phyloP scores from a whole-genome alignment of 2,329 filamentous ascomycete genomes.

The Cladophialophora yegresii region DNA sequence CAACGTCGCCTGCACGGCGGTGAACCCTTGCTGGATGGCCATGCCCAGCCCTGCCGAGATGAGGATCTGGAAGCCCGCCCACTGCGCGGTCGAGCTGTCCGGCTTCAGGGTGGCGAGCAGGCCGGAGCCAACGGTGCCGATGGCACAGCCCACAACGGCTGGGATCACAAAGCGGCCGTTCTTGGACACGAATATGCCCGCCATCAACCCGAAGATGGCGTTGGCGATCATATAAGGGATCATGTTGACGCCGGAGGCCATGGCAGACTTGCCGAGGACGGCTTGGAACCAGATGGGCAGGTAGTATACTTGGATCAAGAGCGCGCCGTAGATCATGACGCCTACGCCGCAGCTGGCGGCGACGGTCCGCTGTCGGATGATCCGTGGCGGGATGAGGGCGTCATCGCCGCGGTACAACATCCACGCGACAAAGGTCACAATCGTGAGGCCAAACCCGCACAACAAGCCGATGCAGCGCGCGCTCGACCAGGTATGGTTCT shows the following conservation, averaged over 20 bases:
- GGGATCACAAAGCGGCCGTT: constrained; percentile 36
- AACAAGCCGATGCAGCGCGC: constrained; percentile 42
- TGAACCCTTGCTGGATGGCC: constrained; percentile 32
- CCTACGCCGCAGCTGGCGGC: constrained; percentile 22
- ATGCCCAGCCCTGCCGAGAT: constrained; percentile 36
- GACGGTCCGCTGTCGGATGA: constrained; percentile 34
- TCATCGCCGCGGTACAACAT: constrained; percentile 31
- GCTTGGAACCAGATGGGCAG: constrained; percentile 39
- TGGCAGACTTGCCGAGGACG: constrained; percentile 31
- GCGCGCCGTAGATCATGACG: constrained; percentile 33
- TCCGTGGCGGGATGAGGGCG: constrained; percentile 35
- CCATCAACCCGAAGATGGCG: constrained; percentile 21
- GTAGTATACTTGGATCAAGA: constrained; percentile 37
- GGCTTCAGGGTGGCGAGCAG: constrained; percentile 35
- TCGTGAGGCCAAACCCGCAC: constrained; percentile 37
- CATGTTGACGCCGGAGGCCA: constrained; percentile 35
- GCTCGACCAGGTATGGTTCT: constrained; percentile 40
- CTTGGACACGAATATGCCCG: constrained; percentile 33
- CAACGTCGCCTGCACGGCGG: constrained; percentile 33
- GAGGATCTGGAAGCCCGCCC: constrained; percentile 39
- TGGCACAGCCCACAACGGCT: constrained; percentile 34
- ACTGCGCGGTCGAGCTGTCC: constrained; percentile 29
- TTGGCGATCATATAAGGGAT: constrained; percentile 33
- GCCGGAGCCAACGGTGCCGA: constrained; percentile 18
- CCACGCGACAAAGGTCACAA: constrained; percentile 42